Conservation (phyloP, 257 asterid species). For the Euphrasia confusa region DNA sequence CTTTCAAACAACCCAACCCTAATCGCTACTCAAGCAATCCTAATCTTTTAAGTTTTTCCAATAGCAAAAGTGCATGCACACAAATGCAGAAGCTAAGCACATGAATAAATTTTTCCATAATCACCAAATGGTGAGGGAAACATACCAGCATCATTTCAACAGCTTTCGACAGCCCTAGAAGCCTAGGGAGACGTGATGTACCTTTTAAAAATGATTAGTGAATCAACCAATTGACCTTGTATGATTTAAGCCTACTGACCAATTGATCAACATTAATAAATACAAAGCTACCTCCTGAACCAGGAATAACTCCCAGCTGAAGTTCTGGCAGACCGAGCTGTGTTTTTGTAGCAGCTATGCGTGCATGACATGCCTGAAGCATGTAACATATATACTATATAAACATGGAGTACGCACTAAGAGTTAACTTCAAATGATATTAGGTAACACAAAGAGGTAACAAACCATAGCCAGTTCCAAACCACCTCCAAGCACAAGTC, state of each 20-base stretch:
- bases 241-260: slow-evolving; percentile 5
- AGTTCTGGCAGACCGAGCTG: slow-evolving; percentile 94
- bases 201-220: slow-evolving; percentile 43
- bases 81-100: too few relatives aligned
- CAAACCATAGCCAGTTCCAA: slow-evolving; percentile 87
- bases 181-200: slow-evolving; percentile 96
- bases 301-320: slow-evolving; percentile 92
- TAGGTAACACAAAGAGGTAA: slow-evolving; percentile 21
- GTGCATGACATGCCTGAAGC: slow-evolving; percentile 86
- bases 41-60: too few relatives aligned
- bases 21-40: too few relatives aligned
- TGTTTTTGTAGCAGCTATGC: slow-evolving; percentile 77
- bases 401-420: background rate
- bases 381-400: too few relatives aligned
- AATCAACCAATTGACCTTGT: slow-evolving; percentile 18
- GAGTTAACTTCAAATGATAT: background rate
- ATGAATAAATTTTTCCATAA: background rate
- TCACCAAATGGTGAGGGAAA: slow-evolving; percentile 19
- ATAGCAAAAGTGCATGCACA: background rate
- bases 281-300: slow-evolving; percentile 72
- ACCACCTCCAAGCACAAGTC: slow-evolving; percentile 99
- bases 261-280: slow-evolving; percentile 10
- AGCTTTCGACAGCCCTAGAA: slow-evolving; percentile 82
- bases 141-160: slow-evolving; percentile 88
- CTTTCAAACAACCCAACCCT: too few relatives aligned